Evolutionary conservation across 2,329 filamentous ascomycete genomes (phyloP), one percentile per base, ranked within the genome.

Genomic region (Colletotrichum australisinense): DNA sequence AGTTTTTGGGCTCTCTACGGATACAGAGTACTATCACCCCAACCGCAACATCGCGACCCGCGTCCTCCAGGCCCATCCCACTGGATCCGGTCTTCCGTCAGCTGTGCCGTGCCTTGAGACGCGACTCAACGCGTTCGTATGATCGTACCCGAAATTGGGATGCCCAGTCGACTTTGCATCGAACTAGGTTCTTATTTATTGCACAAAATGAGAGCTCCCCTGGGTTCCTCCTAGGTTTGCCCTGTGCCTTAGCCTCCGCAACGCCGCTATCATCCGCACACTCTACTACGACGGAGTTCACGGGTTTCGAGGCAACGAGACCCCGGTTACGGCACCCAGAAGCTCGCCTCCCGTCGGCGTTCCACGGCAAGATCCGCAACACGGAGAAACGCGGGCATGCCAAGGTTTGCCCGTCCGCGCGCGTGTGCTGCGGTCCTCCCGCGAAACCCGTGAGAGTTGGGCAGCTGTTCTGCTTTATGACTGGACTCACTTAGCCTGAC

Each of bases 341-440:
- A 69, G 24, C 28, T 49, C 38, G 26, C 46, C 53, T 35, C 42
- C 58, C 28, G 38, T 56, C 26, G 12, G 59, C 46, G 38, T 24
- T 60, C 59, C 24, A 26, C 66, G 67, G 70, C 67, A 73, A 70
- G 70, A 73, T 56, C 66, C 70, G 70, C 59, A 55, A n/a, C 60
- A 60, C 38, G 63, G 56, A 69, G 59, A 42, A 42, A 63, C n/a
- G 55, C 65, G 60, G 58, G 46, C 53, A 58, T 32, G 11, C 28
- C 56, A 72, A 52, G 46, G 63, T 68, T 49, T 71, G 68, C 32
- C 46, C 49, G 57, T n/a, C 69, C 59, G 65, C 65, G 65, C 65
- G 49, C 22, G 64, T 30, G 57, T n/a, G 42, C 55, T 30, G 62
- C 52, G 60, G 60, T 26, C 68, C 59, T 52, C 68, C 57, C 69